Evolutionary conservation across 495 filamentous ascomycete genomes (phyloP).

Genomic region (Aspergillus ostianus): DNA sequence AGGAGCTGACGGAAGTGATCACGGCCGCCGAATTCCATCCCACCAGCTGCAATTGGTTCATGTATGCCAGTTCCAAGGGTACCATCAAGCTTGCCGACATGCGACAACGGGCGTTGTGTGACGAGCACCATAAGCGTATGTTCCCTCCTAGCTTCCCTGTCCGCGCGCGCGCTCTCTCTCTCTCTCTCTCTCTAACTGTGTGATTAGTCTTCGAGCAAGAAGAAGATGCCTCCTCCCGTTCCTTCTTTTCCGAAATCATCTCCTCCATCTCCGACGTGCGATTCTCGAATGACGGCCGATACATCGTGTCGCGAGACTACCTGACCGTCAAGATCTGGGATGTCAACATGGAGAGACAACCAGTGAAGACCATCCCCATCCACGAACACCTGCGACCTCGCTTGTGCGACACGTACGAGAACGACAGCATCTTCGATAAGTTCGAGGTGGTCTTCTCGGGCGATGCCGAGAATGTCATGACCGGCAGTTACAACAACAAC

Average conservation of each 20-base stretch:
- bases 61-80: slow-evolving; percentile 99
- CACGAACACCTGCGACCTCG: slow-evolving; percentile 94
- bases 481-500: slow-evolving; percentile 99
- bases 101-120: slow-evolving; percentile 92
- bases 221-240: slow-evolving; percentile 96
- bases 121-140: slow-evolving; percentile 91
- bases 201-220: slow-evolving; percentile 92
- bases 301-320: slow-evolving; percentile 97
- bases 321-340: slow-evolving; percentile 99
- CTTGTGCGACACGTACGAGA: slow-evolving; percentile 97
- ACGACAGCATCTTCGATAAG: slow-evolving; percentile 99
- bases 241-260: slow-evolving; percentile 99
- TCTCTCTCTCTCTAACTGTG: slow-evolving; percentile 16
- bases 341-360: slow-evolving; percentile 96
- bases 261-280: slow-evolving; percentile 98
- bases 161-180: no score
- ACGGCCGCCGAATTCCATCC: slow-evolving; percentile 98
- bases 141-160: neutral
- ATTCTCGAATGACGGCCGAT: slow-evolving; percentile 92
- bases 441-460: slow-evolving; percentile 99
- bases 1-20: slow-evolving; percentile 97
- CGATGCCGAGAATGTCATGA: slow-evolving; percentile 99
- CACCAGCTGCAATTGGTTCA: slow-evolving; percentile 98
- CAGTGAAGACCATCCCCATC: slow-evolving; percentile 97
- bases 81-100: slow-evolving; percentile 99